These are phyloP conservation scores for Penstemon barbatus DNA, from an alignment of 257 asterid species.

Conservation along the genomic window DNA sequence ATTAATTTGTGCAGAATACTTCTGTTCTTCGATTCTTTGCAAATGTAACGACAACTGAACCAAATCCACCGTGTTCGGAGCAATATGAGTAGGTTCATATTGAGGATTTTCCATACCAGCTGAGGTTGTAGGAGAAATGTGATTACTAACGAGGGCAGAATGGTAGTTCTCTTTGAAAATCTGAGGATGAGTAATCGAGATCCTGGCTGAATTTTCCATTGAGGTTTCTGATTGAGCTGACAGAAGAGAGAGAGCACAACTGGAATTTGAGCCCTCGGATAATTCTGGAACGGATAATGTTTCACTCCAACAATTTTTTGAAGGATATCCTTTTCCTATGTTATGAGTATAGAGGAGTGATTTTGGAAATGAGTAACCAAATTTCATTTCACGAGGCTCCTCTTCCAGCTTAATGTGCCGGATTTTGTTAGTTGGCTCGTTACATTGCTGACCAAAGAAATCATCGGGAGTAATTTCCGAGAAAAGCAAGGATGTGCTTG, in stretches of 20 bases:
- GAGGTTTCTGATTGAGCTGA: constrained; percentile 47
- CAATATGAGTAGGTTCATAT: constrained; percentile 25
- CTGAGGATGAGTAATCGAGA: constrained; percentile 25
- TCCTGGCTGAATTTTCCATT: constrained; percentile 28
- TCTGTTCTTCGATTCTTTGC: constrained; percentile 62
- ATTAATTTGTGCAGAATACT: constrained; percentile 40
- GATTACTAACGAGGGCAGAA: constrained; percentile 17
- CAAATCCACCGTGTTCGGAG: constrained; percentile 43
- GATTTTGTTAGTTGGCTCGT: constrained; percentile 25
- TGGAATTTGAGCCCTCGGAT: constrained; percentile 34
- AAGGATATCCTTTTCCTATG: constrained; percentile 26
- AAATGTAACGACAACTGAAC: constrained; percentile 58
- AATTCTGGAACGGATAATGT: constrained; percentile 32
- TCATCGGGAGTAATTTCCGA: constrained; percentile 39
- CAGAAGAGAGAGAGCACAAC: constrained; percentile 86
- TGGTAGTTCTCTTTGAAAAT: constrained; percentile 18
- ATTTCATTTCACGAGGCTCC: constrained; percentile 26
- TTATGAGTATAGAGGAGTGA: constrained; percentile 25
- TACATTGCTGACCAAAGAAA: constrained; percentile 38
- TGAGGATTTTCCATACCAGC: constrained; percentile 13
- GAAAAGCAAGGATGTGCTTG: constrained; percentile 40
- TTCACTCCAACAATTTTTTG: constrained; percentile 24
- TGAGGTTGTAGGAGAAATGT: constrained; percentile 14
- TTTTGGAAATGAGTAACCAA: constrained; percentile 22
- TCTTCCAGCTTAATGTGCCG: constrained; percentile 28